phyloP scores from a whole-genome alignment of 805 yeast genomes.

The Danielia oregonensis region DNA sequence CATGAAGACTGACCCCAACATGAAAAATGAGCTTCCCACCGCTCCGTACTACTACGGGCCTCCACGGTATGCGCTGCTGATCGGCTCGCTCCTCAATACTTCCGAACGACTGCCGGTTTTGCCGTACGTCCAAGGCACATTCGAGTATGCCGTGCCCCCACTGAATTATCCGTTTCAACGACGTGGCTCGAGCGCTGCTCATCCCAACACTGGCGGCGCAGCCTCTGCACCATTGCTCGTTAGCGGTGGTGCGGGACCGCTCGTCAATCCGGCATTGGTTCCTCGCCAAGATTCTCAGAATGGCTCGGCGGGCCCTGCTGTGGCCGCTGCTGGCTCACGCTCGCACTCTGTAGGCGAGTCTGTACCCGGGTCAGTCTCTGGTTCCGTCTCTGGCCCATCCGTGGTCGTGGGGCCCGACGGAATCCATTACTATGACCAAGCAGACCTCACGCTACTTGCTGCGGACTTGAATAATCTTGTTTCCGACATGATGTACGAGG shows the following conservation, averaged over 20 bases:
- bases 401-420: conserved; percentile 2
- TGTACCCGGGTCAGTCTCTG: background rate
- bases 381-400: background rate
- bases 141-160: too few species aligned
- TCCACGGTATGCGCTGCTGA: background rate
- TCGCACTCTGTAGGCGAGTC: too few species aligned
- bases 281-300: background rate
- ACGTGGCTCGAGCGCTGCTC: too few species aligned
- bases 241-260: background rate
- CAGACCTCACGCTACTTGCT: conserved; percentile 35
- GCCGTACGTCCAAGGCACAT: background rate
- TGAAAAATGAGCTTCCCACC: background rate
- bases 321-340: background rate
- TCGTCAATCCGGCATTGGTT: background rate
- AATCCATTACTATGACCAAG: conserved; percentile 17
- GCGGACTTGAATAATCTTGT: conserved; percentile 39
- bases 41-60: background rate
- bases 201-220: background rate
- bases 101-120: background rate
- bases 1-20: conserved; percentile 1
- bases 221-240: background rate
- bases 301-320: too few species aligned
- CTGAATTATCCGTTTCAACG: too few species aligned
- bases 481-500: conserved; percentile 33
- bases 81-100: background rate